phyloP scores from a whole-genome alignment of 179 eudicot species.

The Beta corolliflora region DNA sequence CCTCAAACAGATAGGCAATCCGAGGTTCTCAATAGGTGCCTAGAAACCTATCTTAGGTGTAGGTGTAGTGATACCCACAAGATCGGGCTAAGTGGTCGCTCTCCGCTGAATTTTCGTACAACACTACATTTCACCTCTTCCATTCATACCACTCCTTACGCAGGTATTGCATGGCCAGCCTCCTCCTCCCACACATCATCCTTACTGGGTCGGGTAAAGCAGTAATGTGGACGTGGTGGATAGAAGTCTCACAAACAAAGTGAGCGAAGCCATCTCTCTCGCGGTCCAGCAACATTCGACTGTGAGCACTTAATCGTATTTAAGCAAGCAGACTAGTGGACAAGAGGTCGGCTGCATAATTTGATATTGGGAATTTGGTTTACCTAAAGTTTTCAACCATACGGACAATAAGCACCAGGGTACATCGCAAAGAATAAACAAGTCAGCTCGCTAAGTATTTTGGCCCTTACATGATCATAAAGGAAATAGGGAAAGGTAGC shows the following conservation, averaged over 20 bases:
- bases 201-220: background rate
- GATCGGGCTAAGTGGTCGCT: no score
- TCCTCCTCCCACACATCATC: background rate
- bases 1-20: background rate
- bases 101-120: background rate
- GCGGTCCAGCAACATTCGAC: background rate
- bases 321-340: background rate
- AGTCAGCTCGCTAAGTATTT: background rate
- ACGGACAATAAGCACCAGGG: background rate
- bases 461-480: background rate
- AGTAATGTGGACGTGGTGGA: background rate
- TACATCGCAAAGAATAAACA: background rate
- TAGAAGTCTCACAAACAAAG: background rate
- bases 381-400: background rate
- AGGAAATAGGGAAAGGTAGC: background rate
- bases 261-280: background rate
- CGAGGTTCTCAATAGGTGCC: background rate
- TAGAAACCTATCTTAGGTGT: background rate
- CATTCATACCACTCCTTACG: background rate
- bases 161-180: background rate
- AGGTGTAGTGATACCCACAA: background rate
- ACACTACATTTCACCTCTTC: background rate
- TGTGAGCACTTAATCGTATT: background rate
- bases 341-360: background rate
- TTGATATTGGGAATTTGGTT: background rate